These are phyloP conservation scores for Xylaria longipes DNA, from an alignment of 495 filamentous ascomycete species.

Conservation along the genomic window DNA sequence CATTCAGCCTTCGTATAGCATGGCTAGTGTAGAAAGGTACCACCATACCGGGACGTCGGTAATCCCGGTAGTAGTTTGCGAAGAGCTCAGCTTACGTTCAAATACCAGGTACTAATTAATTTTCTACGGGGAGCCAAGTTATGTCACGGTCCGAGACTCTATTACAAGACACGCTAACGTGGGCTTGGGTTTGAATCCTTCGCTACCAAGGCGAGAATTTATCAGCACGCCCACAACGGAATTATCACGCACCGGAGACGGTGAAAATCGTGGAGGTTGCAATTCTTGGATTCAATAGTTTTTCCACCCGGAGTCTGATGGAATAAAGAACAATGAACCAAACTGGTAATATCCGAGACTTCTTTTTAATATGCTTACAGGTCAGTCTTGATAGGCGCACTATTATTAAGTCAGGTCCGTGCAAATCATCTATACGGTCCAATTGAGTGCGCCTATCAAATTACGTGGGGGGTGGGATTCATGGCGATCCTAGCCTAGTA, in stretches of 20 bases:
- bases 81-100: background rate
- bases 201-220: background rate
- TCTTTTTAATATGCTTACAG: background rate
- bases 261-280: background rate
- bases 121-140: conserved; percentile 20
- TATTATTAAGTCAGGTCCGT: conserved; percentile 16
- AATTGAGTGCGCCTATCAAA: conserved; percentile 21
- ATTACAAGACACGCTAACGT: conserved; percentile 17
- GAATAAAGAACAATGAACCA: background rate
- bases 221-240: conserved; percentile 1
- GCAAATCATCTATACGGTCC: conserved; percentile 4
- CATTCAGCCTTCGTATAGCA: conserved; percentile 3
- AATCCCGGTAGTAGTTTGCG: background rate
- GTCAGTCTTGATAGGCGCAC: background rate
- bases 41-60: background rate
- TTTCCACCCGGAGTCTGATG: background rate
- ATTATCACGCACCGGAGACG: background rate
- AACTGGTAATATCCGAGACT: background rate
- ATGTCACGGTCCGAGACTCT: background rate
- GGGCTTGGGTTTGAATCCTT: conserved; percentile 8
- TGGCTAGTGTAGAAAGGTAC: background rate
- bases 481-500: conserved; percentile 21
- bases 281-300: background rate
- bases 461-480: conserved; percentile 7
- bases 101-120: conserved; percentile 1